Base-by-base conservation (phyloP, 1,139 yeast species). In the Citeromyces siamensis region DNA sequence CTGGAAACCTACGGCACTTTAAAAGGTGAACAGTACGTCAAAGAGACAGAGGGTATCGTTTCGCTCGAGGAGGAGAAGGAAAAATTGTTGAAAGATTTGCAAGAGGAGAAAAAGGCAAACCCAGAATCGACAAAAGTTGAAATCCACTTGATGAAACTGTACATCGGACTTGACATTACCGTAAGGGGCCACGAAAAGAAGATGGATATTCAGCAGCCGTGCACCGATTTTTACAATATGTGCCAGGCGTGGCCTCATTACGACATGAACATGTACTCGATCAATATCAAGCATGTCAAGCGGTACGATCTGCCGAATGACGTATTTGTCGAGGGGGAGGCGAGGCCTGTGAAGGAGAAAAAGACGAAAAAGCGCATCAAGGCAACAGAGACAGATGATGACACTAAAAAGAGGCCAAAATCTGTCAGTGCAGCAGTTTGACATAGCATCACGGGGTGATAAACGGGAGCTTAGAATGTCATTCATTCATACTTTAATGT, bases 191-290 rank as follows among this genome's bases (percentile, higher is more conserved):
- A 32, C 14, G 73, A 64, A 23, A 77, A 73, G 50, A 79, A 77
- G 48, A 66, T 90, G 43, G 96, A 90, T 52, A 81, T 90, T 37
- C 95, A 85, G 48, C 71, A 79, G 46, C 96, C 97, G 7, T 88
- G 97, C 52, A 71, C 85, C 14, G 98, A 90, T 43, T 90, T 88
- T 53, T 84, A 69, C 57, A 76, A 69, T 37, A 60, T 85, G 13
- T 84, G 96, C 55, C 77, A 84, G 46, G 67, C 74, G 29, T 84
- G 90, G 76, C 64, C 67, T 10, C 64, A 66, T 29, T 90, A 71
- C 49, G 71, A 79, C 45, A 78, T 71, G 40, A 70, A 71, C 32
- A 56, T 66, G n/a, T 67, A 78, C 52, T 68, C 71, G 20, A 60
- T 80, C 41, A 70, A 69, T 38, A 82, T 90, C 35, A 80, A 80